Evolutionary conservation across 495 filamentous ascomycete species (phyloP).

Genomic region (Penicillium cinerascens): DNA sequence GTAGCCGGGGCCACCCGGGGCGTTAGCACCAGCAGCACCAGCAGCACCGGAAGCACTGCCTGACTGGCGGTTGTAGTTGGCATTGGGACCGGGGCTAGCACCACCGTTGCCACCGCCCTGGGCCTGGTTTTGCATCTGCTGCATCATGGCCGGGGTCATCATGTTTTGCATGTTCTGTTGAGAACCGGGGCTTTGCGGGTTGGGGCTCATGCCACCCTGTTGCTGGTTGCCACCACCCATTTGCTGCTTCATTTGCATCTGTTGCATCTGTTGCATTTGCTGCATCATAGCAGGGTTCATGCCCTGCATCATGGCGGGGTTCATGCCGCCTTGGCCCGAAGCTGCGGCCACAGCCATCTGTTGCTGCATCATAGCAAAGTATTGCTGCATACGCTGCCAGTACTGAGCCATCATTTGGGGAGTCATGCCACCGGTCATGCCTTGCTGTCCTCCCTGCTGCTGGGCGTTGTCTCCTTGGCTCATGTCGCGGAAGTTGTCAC

Average conservation of each 20-base stretch:
- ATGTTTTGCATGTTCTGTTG: slow-evolving; percentile 43
- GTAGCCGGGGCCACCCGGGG: slow-evolving; percentile 50
- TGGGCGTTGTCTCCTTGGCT: slow-evolving; percentile 44
- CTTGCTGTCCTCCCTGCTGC: slow-evolving; percentile 47
- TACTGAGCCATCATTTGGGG: slow-evolving; percentile 98
- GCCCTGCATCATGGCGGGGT: slow-evolving; percentile 60
- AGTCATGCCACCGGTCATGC: slow-evolving; percentile 64
- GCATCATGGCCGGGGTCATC: slow-evolving; percentile 69
- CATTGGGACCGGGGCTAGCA: slow-evolving; percentile 5
- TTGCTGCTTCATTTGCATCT: slow-evolving; percentile 53
- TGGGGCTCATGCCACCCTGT: slow-evolving; percentile 45
- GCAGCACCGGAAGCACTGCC: not conserved
- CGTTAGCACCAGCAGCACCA: not conserved
- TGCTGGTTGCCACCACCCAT: slow-evolving; percentile 52
- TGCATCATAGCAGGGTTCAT: slow-evolving; percentile 84
- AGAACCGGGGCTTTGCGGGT: slow-evolving; percentile 41
- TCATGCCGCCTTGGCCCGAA: slow-evolving; percentile 35
- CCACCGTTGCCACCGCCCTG: slow-evolving; percentile 17
- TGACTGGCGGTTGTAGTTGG: slow-evolving; percentile 28
- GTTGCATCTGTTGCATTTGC: slow-evolving; percentile 73
- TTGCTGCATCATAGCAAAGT: slow-evolving; percentile 92
- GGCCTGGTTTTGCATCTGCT: slow-evolving; percentile 57
- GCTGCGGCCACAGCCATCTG: slow-evolving; percentile 50
- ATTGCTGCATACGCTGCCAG: slow-evolving; percentile 95
- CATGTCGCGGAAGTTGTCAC: slow-evolving; percentile 59